Evolutionary conservation across 352 stramenopile species (phyloP).

Genomic region (Phytophthora nicotianae): DNA sequence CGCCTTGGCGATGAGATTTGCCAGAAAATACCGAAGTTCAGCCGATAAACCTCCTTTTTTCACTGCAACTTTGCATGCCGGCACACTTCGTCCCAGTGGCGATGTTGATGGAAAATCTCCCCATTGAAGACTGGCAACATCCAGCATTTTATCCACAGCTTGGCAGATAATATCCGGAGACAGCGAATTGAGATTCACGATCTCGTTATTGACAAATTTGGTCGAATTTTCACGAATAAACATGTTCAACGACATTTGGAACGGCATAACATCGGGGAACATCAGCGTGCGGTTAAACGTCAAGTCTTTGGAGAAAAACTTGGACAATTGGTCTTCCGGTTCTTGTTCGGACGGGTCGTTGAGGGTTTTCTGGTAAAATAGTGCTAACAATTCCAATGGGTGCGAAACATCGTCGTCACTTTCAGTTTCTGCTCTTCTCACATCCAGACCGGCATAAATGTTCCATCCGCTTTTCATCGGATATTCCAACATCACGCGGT

Average conservation of each 20-base stretch:
- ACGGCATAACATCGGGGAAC: conserved; percentile 58
- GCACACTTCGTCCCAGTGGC: conserved; percentile 31
- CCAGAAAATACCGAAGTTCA: conserved; percentile 41
- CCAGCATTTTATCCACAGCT: conserved; percentile 57
- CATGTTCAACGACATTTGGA: conserved; percentile 62
- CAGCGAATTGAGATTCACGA: conserved; percentile 6
- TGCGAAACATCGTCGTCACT: conserved; percentile 6
- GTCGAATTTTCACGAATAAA: conserved; percentile 43
- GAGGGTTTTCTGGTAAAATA: conserved; percentile 47
- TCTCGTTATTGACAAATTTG: conserved; percentile 8
- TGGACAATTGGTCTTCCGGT: conserved; percentile 37
- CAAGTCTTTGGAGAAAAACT: conserved; percentile 47
- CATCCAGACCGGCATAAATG: conserved; percentile 60
- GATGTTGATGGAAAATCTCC: conserved; percentile 45
- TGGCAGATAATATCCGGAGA: conserved; percentile 36
- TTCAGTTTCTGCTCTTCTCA: conserved; percentile 33
- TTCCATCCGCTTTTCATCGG: conserved; percentile 38
- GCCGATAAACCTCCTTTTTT: conserved; percentile 28
- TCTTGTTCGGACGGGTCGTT: conserved; percentile 21
- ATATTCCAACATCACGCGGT: conserved; percentile 46
- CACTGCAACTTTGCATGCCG: conserved; percentile 39
- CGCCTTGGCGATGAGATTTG: conserved; percentile 35
- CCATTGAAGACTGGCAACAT: conserved; percentile 45
- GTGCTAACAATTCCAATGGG: conserved; percentile 41
- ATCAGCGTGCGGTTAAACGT: conserved; percentile 31